Conservation (phyloP, 1,284 basidiomycete species). For the Ceratobasidium sp. region DNA sequence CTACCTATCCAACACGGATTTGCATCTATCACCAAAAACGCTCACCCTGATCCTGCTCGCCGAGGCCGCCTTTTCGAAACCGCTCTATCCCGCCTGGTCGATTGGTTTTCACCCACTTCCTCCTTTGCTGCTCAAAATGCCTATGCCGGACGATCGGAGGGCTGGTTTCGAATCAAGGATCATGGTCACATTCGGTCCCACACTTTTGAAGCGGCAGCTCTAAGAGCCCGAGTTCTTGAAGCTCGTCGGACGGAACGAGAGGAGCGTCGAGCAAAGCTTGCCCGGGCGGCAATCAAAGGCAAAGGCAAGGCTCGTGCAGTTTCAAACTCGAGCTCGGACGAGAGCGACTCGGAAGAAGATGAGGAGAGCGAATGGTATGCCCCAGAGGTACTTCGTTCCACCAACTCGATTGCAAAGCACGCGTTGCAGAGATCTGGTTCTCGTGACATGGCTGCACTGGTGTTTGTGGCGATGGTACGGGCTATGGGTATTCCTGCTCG, state of each 20-base stretch:
- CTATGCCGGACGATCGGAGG: slow-evolving; percentile 59
- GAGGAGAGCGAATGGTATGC: slow-evolving; percentile 62
- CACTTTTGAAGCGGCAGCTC: slow-evolving; percentile 33
- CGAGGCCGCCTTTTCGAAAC: slow-evolving; percentile 86
- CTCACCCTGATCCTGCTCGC: slow-evolving; percentile 77
- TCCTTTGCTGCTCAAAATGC: slow-evolving; percentile 29
- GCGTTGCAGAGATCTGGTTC: slow-evolving; percentile 81
- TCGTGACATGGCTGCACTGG: slow-evolving; percentile 86
- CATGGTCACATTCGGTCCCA: slow-evolving; percentile 46
- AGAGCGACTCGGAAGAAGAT: slow-evolving; percentile 60
- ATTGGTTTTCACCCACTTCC: slow-evolving; percentile 63
- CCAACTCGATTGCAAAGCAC: slow-evolving; percentile 90
- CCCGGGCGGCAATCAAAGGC: slow-evolving; percentile 45
- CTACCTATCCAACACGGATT: slow-evolving; percentile 80
- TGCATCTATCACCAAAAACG: slow-evolving; percentile 79
- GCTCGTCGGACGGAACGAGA: slow-evolving; percentile 31
- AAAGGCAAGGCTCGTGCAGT: slow-evolving; percentile 47
- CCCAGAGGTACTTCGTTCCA: slow-evolving; percentile 62
- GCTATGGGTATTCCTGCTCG: slow-evolving; percentile 87
- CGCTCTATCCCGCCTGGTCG: slow-evolving; percentile 72
- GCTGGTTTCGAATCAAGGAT: slow-evolving; percentile 63
- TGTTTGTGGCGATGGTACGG: slow-evolving; percentile 91
- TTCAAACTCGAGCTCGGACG: slow-evolving; percentile 47
- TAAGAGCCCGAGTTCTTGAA: slow-evolving; percentile 38
- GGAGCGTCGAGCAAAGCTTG: slow-evolving; percentile 45